Conservation (phyloP, 2,329 filamentous ascomycete genomes). For the Lecanosticta acicola region DNA sequence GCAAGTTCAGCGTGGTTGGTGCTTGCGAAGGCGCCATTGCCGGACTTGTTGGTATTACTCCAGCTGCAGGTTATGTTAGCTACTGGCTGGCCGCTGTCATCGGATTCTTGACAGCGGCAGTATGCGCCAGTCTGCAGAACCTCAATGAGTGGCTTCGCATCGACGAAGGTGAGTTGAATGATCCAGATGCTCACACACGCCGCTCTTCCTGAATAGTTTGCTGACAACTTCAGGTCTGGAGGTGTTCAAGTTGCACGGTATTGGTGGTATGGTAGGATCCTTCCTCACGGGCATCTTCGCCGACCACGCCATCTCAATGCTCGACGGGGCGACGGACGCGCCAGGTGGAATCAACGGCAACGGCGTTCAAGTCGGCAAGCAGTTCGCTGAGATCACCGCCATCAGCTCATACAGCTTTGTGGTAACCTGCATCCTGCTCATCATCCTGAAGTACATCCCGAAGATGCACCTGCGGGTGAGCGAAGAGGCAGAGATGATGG, state of each 20-base stretch:
- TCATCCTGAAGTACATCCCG: conserved; percentile 50
- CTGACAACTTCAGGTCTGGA: too few relatives aligned
- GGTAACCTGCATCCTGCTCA: conserved; percentile 48
- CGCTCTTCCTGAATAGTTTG: too few relatives aligned
- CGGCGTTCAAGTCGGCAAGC: conserved; percentile 51
- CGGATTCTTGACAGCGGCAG: conserved; percentile 50
- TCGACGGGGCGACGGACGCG: conserved; percentile 47
- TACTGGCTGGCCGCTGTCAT: conserved; percentile 45
- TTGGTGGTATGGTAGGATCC: conserved; percentile 53
- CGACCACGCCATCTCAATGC: conserved; percentile 41
- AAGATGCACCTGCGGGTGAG: conserved; percentile 50
- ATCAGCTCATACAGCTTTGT: conserved; percentile 51
- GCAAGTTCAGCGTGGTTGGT: conserved; percentile 52
- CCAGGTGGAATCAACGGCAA: conserved; percentile 51
- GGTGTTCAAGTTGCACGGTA: conserved; percentile 37
- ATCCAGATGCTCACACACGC: too few relatives aligned
- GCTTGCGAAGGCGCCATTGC: conserved; percentile 55
- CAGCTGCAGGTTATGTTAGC: conserved; percentile 43
- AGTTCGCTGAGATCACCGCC: conserved; percentile 52
- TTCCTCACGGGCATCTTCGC: conserved; percentile 57
- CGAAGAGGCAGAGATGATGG: conserved; percentile 52
- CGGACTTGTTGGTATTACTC: conserved; percentile 57
- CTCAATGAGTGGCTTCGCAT: conserved; percentile 51
- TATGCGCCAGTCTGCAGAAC: conserved; percentile 47
- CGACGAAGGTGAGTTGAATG: conserved; percentile 54